These are phyloP conservation scores for Salix purpurea DNA, from an alignment of 345 rosid genomes.

Conservation along the genomic window DNA sequence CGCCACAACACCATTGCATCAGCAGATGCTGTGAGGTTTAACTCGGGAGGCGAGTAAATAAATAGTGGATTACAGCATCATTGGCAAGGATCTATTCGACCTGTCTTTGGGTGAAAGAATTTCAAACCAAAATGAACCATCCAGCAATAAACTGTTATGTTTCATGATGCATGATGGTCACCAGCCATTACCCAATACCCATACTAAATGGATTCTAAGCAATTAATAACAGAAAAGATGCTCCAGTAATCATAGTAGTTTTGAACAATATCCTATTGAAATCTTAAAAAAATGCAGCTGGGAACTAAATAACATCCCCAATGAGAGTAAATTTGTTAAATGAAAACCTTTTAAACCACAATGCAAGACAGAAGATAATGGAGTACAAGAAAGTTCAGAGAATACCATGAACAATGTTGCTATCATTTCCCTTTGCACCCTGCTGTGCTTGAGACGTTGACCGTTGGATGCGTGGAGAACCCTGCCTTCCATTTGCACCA, in stretches of 20 bases:
- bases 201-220: not conserved
- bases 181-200: not conserved
- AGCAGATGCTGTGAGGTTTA: not conserved
- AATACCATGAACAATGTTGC: conserved; percentile 38
- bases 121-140: not conserved
- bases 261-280: not conserved
- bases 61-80: not conserved
- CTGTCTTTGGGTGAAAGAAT: not conserved
- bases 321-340: not conserved
- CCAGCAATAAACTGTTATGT: not conserved
- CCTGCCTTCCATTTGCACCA: conserved; percentile 77
- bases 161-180: not conserved
- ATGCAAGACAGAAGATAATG: not conserved
- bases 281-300: not conserved
- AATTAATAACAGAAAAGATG: not conserved
- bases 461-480: conserved; percentile 73
- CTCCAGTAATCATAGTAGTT: not conserved
- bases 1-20: not conserved
- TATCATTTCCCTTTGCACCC: conserved; percentile 53
- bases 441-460: conserved; percentile 60
- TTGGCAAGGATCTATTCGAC: not conserved
- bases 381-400: conserved; percentile 1
- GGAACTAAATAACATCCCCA: not conserved
- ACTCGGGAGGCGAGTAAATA: not conserved
- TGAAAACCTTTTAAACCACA: not conserved